phyloP scores from a whole-genome alignment of 2,329 filamentous ascomycete genomes.

The Allantophomopsis lycopodina region DNA sequence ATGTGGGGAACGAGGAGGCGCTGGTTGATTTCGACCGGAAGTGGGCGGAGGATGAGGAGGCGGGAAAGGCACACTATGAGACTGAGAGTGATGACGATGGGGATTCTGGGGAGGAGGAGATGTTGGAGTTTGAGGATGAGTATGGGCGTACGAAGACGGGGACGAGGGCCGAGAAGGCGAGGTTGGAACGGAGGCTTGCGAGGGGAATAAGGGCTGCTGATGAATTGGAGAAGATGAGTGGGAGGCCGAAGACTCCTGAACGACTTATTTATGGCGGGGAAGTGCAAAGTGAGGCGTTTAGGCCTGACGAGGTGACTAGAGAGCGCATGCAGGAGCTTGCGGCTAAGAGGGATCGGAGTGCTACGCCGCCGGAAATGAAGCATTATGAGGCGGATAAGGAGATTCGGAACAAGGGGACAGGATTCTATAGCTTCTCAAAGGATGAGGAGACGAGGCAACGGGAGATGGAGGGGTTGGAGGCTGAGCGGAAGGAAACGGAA shows the following conservation, averaged over 20 bases:
- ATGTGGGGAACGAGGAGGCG: slow-evolving; percentile 43
- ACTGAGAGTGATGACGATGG: slow-evolving; percentile 52
- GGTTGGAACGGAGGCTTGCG: slow-evolving; percentile 40
- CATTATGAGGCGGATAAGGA: slow-evolving; percentile 83
- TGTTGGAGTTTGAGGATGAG: slow-evolving; percentile 84
- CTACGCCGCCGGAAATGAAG: slow-evolving; percentile 64
- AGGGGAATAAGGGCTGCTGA: slow-evolving; percentile 39
- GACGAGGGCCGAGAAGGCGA: slow-evolving; percentile 54
- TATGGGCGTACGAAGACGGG: slow-evolving; percentile 73
- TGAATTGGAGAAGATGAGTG: slow-evolving; percentile 56
- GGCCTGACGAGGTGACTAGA: slow-evolving; percentile 48
- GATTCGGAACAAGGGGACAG: slow-evolving; percentile 75
- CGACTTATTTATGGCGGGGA: slow-evolving; percentile 75
- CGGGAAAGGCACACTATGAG: slow-evolving; percentile 15
- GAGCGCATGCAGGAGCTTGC: slow-evolving; percentile 69
- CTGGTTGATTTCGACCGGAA: slow-evolving; percentile 93
- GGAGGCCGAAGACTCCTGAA: slow-evolving; percentile 49
- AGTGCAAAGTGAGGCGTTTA: slow-evolving; percentile 74
- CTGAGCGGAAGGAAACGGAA: slow-evolving; percentile 53
- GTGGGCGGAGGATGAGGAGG: slow-evolving; percentile 60
- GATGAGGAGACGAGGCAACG: slow-evolving; percentile 48
- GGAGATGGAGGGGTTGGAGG: slow-evolving; percentile 65
- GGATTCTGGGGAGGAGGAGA: slow-evolving; percentile 31
- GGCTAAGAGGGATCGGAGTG: slow-evolving; percentile 60
- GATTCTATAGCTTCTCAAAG: slow-evolving; percentile 80